phyloP scores from a whole-genome alignment of 2,329 filamentous ascomycete genomes.

The Colletotrichum neosansevieriae region DNA sequence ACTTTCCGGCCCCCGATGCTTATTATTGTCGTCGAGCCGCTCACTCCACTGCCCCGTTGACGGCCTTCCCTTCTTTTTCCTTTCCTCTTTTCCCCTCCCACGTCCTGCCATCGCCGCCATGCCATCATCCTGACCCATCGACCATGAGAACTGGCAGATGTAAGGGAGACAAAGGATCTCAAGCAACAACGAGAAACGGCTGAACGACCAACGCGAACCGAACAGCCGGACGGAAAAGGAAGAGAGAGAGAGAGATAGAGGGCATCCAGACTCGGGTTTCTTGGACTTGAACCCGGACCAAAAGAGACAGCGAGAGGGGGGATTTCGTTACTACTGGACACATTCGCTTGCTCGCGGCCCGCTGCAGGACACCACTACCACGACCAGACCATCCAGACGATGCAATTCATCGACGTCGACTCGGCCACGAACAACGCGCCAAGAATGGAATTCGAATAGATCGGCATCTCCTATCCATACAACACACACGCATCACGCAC shows the following conservation, averaged over 20 bases:
- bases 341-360: slow-evolving; percentile 24
- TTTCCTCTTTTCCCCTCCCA: slow-evolving; percentile 7
- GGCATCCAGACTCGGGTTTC: not conserved
- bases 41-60: slow-evolving; percentile 27
- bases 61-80: slow-evolving; percentile 15
- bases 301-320: not conserved
- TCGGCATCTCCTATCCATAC: slow-evolving; percentile 27
- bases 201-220: slow-evolving; percentile 19
- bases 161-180: slow-evolving; percentile 40
- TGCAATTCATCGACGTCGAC: slow-evolving; percentile 33
- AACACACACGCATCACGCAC: slow-evolving; percentile 5
- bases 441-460: slow-evolving; percentile 41
- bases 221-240: not conserved
- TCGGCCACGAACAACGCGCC: slow-evolving; percentile 29
- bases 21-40: slow-evolving; percentile 34
- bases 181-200: slow-evolving; percentile 35
- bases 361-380: slow-evolving; percentile 32
- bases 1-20: slow-evolving; percentile 27
- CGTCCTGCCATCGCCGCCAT: slow-evolving; percentile 43
- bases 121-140: slow-evolving; percentile 42
- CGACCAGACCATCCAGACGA: slow-evolving; percentile 18
- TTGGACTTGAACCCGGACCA: not conserved
- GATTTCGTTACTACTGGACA: not conserved
- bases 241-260: too few relatives aligned
- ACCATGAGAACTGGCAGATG: slow-evolving; percentile 40